Conservation (phyloP, 305 asterid genomes). For the Euphrasia arctica region DNA sequence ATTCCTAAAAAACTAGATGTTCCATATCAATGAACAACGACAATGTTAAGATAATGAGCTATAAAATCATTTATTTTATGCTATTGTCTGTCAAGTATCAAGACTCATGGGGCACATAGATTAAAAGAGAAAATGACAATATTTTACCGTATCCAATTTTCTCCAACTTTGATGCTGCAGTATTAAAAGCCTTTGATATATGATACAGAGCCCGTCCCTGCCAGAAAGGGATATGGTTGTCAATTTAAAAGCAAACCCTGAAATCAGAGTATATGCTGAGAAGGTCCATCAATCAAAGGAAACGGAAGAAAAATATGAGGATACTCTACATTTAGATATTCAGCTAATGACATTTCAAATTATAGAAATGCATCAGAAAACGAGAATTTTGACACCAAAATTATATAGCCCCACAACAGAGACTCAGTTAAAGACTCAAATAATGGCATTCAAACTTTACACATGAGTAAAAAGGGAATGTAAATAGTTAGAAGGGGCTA, state of each 20-base stretch:
- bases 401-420: background rate
- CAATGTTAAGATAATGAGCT: background rate
- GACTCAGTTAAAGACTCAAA: slow-evolving; percentile 8
- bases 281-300: background rate
- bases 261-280: slow-evolving; percentile 3
- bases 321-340: background rate
- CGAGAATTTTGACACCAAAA: background rate
- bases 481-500: slow-evolving; percentile 1
- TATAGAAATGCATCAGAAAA: slow-evolving; percentile 6
- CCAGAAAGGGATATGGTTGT: slow-evolving; percentile 28
- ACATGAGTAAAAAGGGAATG: background rate
- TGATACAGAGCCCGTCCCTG: slow-evolving; percentile 93
- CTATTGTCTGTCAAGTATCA: slow-evolving; percentile 13
- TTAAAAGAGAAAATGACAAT: background rate
- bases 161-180: slow-evolving; percentile 86
- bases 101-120: background rate
- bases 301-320: background rate
- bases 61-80: background rate
- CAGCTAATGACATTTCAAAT: background rate
- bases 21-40: slow-evolving; percentile 10
- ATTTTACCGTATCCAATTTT: slow-evolving; percentile 82
- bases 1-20: background rate
- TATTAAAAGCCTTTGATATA: slow-evolving; percentile 84
- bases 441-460: slow-evolving; percentile 12
- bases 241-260: slow-evolving; percentile 8